phyloP scores from a whole-genome alignment of 768 basidiomycete species.

The Leucosporidium yakuticum region DNA sequence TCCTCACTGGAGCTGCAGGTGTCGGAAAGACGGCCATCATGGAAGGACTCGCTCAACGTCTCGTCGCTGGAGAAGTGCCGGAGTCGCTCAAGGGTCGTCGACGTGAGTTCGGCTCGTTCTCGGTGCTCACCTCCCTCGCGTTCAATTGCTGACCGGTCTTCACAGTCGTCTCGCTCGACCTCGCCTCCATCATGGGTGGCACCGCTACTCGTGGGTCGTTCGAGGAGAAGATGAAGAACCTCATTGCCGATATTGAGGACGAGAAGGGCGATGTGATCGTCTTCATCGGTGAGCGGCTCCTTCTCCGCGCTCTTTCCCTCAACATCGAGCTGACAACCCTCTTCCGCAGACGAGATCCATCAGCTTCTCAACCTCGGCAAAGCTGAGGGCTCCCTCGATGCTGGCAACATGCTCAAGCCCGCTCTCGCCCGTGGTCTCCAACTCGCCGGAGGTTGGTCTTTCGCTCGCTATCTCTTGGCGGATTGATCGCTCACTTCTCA shows the following conservation, averaged over 20 bases:
- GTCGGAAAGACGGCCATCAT: slow-evolving; percentile 94
- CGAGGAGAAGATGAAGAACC: slow-evolving; percentile 88
- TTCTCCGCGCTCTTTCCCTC: neutral
- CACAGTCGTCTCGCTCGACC: slow-evolving; percentile 71
- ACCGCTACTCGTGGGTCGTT: slow-evolving; percentile 80
- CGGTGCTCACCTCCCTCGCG: slow-evolving; percentile 16
- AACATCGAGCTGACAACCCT: neutral
- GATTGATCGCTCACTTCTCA: too few species aligned
- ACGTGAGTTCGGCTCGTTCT: slow-evolving; percentile 53
- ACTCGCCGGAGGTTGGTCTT: slow-evolving; percentile 45
- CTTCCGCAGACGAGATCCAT: slow-evolving; percentile 51
- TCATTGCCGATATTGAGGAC: slow-evolving; percentile 74
- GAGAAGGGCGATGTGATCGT: slow-evolving; percentile 75
- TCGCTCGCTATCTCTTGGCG: slow-evolving; percentile 52
- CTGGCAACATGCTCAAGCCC: slow-evolving; percentile 52
- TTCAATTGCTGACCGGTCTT: slow-evolving; percentile 43
- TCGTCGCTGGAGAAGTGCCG: slow-evolving; percentile 87
- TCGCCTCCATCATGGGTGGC: slow-evolving; percentile 68
- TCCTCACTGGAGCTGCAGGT: slow-evolving; percentile 70
- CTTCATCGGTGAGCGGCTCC: slow-evolving; percentile 57
- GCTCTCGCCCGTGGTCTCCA: slow-evolving; percentile 79
- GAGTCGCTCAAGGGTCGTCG: slow-evolving; percentile 53
- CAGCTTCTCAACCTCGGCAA: slow-evolving; percentile 85
- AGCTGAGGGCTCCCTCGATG: slow-evolving; percentile 88
- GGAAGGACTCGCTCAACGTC: slow-evolving; percentile 91